Base-by-base conservation (phyloP, 75 land plant species). In the Picea glauca region DNA sequence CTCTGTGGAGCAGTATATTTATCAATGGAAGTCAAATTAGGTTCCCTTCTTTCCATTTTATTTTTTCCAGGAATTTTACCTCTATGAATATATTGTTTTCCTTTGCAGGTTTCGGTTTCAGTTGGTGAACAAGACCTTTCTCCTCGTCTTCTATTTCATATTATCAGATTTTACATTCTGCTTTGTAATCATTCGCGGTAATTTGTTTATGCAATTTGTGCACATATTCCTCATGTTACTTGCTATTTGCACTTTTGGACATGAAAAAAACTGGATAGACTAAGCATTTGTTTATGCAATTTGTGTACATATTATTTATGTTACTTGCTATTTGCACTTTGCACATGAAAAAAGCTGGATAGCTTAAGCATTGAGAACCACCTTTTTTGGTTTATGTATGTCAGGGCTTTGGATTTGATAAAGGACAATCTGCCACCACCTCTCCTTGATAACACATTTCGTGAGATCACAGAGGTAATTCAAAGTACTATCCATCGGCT, bases 61-160 rank as follows among this genome's bases (percentile, higher is more conserved):
- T 60, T 58, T 17, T 78, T 78, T 58, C 17, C 14, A 21, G 30
- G 54, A 13, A 23, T 50, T 23, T 30, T 31, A 11, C 31, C 20
- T 21, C 58, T 57, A 13, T 75, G 31, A 6, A 12, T 31, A 26
- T 26, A 26, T 75, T 3, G 4, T 54, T 74, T 74, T 74, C 0
- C 30, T 18, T 31, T 58, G 60, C 23, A 89, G 91, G 85, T 87
- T 21, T 35, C 59, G 61, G 46, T 73, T 21, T 64, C 84, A 9
- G 80, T 82, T 14, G 84, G 73, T 15, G 78, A 78, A 13, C 83
- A 84, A 76, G 89, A 82, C 20, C 77, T 80, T 58, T 84, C 91
- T 68, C 91, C 89, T 31, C 89, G 91, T 58, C 79, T 84, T 18
- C 80, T 89, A 46, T 89, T 84, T 63, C 91, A 87, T 77, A 76